A percentile compares a stretch with the other conserved stretches of the same genome.
Conservation (phyloP, 495 filamentous ascomycete species). For the Penicillium subrubescens region DNA sequence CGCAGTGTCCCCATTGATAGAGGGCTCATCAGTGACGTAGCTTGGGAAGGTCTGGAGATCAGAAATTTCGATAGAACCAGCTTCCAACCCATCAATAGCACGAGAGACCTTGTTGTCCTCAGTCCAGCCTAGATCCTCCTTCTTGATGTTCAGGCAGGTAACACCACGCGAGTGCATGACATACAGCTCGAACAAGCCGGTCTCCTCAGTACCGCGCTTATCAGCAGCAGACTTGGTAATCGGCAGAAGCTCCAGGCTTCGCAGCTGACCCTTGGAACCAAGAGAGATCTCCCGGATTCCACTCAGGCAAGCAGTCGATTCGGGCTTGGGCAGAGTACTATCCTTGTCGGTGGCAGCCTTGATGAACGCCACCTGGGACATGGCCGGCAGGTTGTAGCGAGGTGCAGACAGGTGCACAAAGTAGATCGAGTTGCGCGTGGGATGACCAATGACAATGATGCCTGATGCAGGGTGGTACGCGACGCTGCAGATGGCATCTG, state of each 20-base stretch:
- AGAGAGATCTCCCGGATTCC: slow-evolving; percentile 94
- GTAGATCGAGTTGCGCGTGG: slow-evolving; percentile 95
- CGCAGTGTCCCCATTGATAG: slow-evolving; percentile 50
- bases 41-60: slow-evolving; percentile 51
- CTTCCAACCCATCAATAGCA: slow-evolving; percentile 70
- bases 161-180: slow-evolving; percentile 97
- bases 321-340: slow-evolving; percentile 71
- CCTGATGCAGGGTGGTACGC: slow-evolving; percentile 87
- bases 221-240: slow-evolving; percentile 47
- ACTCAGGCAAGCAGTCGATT: slow-evolving; percentile 94
- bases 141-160: slow-evolving; percentile 79
- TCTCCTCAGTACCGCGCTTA: slow-evolving; percentile 54
- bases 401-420: slow-evolving; percentile 94
- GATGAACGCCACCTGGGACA: slow-evolving; percentile 87
- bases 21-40: slow-evolving; percentile 49
- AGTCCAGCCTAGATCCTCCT: slow-evolving; percentile 87
- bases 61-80: slow-evolving; percentile 57
- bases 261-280: slow-evolving; percentile 79
- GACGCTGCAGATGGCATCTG: slow-evolving; percentile 94
- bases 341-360: slow-evolving; percentile 74
- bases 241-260: slow-evolving; percentile 85
- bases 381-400: slow-evolving; percentile 73
- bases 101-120: slow-evolving; percentile 80
- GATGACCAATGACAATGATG: slow-evolving; percentile 93
- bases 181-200: slow-evolving; percentile 85